phyloP scores from a whole-genome alignment of 177 flowering plant genomes.

The Vitis hybrid region DNA sequence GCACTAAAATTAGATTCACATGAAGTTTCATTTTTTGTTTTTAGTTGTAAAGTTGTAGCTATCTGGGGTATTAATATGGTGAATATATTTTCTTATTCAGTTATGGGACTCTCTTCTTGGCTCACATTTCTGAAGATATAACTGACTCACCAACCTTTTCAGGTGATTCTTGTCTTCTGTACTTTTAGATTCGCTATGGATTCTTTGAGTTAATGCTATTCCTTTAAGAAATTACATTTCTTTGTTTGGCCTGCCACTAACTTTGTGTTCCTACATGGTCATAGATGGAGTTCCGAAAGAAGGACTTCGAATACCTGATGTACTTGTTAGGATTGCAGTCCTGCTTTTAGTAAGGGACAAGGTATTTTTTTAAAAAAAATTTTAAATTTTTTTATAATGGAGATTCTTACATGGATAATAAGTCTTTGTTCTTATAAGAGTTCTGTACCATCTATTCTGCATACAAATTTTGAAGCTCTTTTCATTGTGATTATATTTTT shows the following conservation, averaged over 20 bases:
- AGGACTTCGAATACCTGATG: conserved; percentile 82
- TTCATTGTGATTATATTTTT: no score
- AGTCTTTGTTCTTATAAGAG: no score
- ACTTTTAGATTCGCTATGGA: neutral
- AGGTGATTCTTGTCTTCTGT: conserved; percentile 45
- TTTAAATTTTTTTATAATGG: conserved; percentile 14
- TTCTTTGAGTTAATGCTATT: neutral
- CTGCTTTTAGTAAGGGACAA: conserved; percentile 63
- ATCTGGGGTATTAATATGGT: neutral
- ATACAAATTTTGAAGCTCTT: no score
- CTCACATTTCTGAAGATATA: conserved; percentile 77
- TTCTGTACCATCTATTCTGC: no score
- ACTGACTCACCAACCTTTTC: conserved; percentile 73
- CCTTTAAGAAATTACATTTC: neutral
- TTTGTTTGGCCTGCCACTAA: neutral
- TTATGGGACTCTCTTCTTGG: conserved; percentile 72
- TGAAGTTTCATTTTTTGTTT: neutral
- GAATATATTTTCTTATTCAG: conserved; percentile 28
- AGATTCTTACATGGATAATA: no score
- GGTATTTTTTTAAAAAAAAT: conserved; percentile 36
- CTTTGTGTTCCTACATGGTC: conserved; percentile 13
- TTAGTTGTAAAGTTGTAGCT: neutral
- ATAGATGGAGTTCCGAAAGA: conserved; percentile 98
- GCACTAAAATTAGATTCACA: no score
- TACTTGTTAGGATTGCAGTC: conserved; percentile 78